Percentiles rank a stretch among this genome's conserved stretches.
Conservation (phyloP, 345 rosid species). For the Isatis tinctoria region DNA sequence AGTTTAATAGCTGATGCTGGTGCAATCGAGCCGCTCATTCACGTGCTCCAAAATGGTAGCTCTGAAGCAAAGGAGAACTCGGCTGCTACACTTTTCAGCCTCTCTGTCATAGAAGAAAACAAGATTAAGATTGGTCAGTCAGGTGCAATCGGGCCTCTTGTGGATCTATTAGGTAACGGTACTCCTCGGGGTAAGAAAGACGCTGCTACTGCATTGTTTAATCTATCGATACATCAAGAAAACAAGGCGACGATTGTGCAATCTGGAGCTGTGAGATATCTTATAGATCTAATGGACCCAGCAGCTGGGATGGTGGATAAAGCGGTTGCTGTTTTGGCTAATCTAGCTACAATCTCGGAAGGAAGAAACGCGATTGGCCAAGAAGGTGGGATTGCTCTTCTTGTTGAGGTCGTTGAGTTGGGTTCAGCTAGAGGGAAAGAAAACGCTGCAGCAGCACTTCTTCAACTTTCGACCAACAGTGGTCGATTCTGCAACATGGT, state of each 20-base stretch:
- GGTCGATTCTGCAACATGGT: conserved; percentile 69
- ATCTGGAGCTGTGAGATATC: conserved; percentile 89
- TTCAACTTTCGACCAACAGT: conserved; percentile 79
- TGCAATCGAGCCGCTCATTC: conserved; percentile 81
- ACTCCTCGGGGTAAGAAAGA: conserved; percentile 93
- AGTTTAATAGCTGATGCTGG: conserved; percentile 73
- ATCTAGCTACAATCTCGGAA: conserved; percentile 75
- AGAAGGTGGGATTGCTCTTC: conserved; percentile 72
- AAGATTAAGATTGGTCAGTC: conserved; percentile 91
- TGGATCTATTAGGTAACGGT: conserved; percentile 82
- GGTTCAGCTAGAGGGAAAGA: conserved; percentile 99
- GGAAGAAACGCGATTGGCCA: conserved; percentile 83
- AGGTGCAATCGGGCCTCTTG: conserved; percentile 85
- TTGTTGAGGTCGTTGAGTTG: conserved; percentile 95
- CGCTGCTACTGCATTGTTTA: conserved; percentile 97
- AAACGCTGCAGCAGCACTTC: conserved; percentile 96
- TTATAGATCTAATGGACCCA: conserved; percentile 95
- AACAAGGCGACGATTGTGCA: conserved; percentile 82
- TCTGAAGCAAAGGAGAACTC: conserved; percentile 92
- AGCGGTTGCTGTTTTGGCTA: conserved; percentile 96
- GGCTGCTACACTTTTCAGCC: conserved; percentile 97
- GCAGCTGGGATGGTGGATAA: conserved; percentile 99
- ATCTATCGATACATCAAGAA: conserved; percentile 85
- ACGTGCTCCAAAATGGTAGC: conserved; percentile 79
- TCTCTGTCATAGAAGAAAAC: conserved; percentile 89